Evolutionary conservation across 2,329 filamentous ascomycete genomes (phyloP), one percentile per base, ranked within the genome.

Genomic region (Sordariomycetes sp.): DNA sequence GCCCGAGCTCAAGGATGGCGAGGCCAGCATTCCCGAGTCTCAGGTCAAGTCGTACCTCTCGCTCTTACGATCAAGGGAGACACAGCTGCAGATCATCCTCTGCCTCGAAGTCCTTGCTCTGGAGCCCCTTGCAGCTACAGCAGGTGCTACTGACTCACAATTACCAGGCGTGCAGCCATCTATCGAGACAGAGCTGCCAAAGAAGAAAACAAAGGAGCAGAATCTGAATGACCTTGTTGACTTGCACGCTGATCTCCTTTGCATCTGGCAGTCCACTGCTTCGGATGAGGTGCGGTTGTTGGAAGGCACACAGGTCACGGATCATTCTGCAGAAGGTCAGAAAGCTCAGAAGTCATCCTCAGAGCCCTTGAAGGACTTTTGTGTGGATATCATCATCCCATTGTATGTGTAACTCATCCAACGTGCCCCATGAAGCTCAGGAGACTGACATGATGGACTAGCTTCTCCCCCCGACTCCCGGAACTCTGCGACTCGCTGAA

Each of bases 221-320:
- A 84, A 90, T 63, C 72, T 89, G 7, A 78, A 79, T 1, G 72
- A 84, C 8, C 76, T 89, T 22, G 74, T 91, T 4, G 89, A 93
- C 65, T 76, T 90, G 0, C 81, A 91, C 56, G 81, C 89, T 8
- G 89, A 94, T 69, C 84, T 87, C 53, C 74, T 94, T 25, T 90
- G 87, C 65, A 94, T 94, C 60, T 93, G 89, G 89, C 87, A 92
- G 66, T 90, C 88, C 3, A 85, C 89, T 8, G 83, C 85, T 40
- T 73, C 83, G 24, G 81, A 87, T 62, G 80, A 83, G 58, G 70
- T 79, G 60, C 72, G 76, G 43, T 66, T 80, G 16, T 64, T 79
- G 18, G 76, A 77, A 52, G 78, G 81, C 58, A 75, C 77, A 1
- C 79, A 81, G 61, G 62, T 68, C 2, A 60, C 67, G 3, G 67